Conservation (phyloP, 2,329 filamentous ascomycete species). For the Achaetomium macrosporum region DNA sequence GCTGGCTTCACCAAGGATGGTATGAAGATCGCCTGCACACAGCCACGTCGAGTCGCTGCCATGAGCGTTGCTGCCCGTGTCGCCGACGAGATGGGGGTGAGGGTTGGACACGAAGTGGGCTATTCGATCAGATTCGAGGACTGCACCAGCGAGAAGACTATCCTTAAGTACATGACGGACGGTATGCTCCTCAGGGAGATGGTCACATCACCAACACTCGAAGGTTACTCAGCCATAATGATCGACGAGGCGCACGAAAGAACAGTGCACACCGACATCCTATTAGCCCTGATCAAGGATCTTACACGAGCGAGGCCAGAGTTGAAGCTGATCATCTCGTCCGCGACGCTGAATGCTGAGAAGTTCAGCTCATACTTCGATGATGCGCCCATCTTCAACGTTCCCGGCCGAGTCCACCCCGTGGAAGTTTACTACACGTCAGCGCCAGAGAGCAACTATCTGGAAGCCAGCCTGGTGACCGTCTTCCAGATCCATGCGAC, state of each 20-base stretch:
- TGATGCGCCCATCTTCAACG: slow-evolving; percentile 88
- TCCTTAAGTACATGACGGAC: slow-evolving; percentile 95
- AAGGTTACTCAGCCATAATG: slow-evolving; percentile 82
- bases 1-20: slow-evolving; percentile 81
- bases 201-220: slow-evolving; percentile 78
- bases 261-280: slow-evolving; percentile 83
- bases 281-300: slow-evolving; percentile 84
- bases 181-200: slow-evolving; percentile 90
- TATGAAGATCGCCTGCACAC: slow-evolving; percentile 85
- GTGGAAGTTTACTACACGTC: slow-evolving; percentile 90
- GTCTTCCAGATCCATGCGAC: slow-evolving; percentile 92
- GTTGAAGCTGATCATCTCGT: slow-evolving; percentile 84
- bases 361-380: slow-evolving; percentile 92
- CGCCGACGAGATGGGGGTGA: slow-evolving; percentile 85
- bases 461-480: slow-evolving; percentile 85
- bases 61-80: slow-evolving; percentile 98
- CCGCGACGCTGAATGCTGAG: slow-evolving; percentile 87
- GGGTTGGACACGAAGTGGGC: slow-evolving; percentile 85
- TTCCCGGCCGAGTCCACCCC: slow-evolving; percentile 81
- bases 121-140: slow-evolving; percentile 96
- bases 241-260: slow-evolving; percentile 97
- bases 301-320: slow-evolving; percentile 76
- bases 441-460: slow-evolving; percentile 88
- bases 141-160: slow-evolving; percentile 81
- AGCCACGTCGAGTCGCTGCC: slow-evolving; percentile 89